These are phyloP conservation scores for Neobulgaria alba DNA, from an alignment of 2,329 filamentous ascomycete genomes.

Conservation along the genomic window DNA sequence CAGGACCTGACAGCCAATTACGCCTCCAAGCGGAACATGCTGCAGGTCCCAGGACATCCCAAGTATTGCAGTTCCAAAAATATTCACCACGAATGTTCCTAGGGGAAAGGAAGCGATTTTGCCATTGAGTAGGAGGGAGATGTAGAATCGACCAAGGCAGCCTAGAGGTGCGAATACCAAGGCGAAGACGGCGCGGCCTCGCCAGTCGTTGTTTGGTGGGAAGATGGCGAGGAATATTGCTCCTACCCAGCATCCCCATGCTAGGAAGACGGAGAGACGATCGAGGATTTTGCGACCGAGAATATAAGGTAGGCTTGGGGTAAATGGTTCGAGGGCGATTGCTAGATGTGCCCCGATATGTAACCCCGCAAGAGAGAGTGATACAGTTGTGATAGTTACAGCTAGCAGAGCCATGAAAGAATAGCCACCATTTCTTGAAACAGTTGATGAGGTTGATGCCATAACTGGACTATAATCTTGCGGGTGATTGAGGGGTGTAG, in stretches of 20 bases:
- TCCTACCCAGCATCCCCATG: conserved; percentile 68
- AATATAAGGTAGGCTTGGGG: conserved; percentile 50
- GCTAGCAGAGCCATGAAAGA: conserved; percentile 75
- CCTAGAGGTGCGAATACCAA: conserved; percentile 77
- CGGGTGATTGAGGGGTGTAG: conserved; percentile 37
- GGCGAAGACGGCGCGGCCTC: conserved; percentile 65
- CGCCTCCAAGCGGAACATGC: conserved; percentile 47
- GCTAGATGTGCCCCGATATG: conserved; percentile 70
- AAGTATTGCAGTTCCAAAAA: conserved; percentile 65
- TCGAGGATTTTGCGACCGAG: conserved; percentile 56
- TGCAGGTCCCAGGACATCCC: conserved; percentile 74
- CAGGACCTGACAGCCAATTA: conserved; percentile 58
- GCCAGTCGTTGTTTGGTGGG: conserved; percentile 65
- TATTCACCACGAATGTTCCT: conserved; percentile 78
- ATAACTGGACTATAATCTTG: conserved; percentile 28
- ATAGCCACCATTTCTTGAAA: conserved; percentile 60
- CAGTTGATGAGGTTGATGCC: conserved; percentile 29
- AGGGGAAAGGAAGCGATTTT: conserved; percentile 62
- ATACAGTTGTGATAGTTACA: conserved; percentile 63
- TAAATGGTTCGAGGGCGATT: conserved; percentile 46
- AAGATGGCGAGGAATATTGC: conserved; percentile 63
- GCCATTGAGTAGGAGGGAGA: conserved; percentile 62
- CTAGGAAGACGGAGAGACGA: conserved; percentile 53
- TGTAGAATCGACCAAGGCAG: conserved; percentile 66
- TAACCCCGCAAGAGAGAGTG: conserved; percentile 61